Evolutionary conservation across 1,139 yeast genomes (phyloP).

Genomic region (Yamadazyma diddensiae): DNA sequence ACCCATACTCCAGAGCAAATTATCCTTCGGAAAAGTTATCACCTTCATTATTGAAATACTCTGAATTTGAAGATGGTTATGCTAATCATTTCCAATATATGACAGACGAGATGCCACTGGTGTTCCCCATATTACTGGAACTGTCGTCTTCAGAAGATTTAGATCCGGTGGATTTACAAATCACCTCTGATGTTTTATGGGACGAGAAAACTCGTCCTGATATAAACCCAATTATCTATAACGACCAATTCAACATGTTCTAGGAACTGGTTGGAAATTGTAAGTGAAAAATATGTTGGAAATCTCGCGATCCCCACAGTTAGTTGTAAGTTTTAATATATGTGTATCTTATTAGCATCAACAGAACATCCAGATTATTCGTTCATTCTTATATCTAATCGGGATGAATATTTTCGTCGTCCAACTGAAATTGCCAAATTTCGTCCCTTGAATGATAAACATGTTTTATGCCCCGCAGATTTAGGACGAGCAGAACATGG

Average conservation of each 20-base stretch:
- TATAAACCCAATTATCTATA: too few relatives aligned
- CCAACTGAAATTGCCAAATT: slow-evolving; percentile 67
- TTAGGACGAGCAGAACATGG: slow-evolving; percentile 75
- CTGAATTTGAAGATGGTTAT: slow-evolving; percentile 26
- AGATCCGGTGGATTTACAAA: too few relatives aligned
- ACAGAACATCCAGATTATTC: slow-evolving; percentile 65
- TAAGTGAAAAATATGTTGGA: too few relatives aligned
- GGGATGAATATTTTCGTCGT: slow-evolving; percentile 80
- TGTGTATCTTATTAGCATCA: slow-evolving; percentile 68
- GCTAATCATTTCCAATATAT: slow-evolving; percentile 22
- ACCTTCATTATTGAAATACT: slow-evolving; percentile 9
- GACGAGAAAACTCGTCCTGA: too few relatives aligned
- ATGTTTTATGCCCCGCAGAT: slow-evolving; percentile 70
- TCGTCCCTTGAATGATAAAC: slow-evolving; percentile 30
- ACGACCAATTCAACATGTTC: too few relatives aligned
- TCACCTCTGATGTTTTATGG: too few relatives aligned
- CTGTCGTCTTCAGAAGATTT: neutral
- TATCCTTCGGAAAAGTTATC: neutral
- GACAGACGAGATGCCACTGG: slow-evolving; percentile 2
- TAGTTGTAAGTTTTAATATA: too few relatives aligned
- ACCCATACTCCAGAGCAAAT: neutral
- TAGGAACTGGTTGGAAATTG: too few relatives aligned
- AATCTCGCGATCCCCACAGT: too few relatives aligned
- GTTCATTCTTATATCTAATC: slow-evolving; percentile 69
- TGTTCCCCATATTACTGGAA: slow-evolving; percentile 4